Evolutionary conservation across 306 rosid species (phyloP).

Genomic region (Lathyrus aphaca): DNA sequence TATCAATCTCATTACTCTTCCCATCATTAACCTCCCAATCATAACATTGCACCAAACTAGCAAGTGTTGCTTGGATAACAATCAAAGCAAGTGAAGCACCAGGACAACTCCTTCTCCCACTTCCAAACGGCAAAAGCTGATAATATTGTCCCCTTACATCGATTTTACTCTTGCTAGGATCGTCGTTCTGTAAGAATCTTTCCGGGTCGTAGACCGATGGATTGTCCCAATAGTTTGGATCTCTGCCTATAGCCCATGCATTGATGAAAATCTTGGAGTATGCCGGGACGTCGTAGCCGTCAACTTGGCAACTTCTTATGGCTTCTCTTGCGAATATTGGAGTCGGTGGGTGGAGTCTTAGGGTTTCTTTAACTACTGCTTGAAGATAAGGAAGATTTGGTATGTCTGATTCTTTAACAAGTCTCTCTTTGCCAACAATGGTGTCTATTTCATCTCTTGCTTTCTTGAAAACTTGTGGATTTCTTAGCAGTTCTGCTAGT

Average conservation of each 20-base stretch:
- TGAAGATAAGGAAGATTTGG: constrained; percentile 53
- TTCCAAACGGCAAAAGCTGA: constrained; percentile 54
- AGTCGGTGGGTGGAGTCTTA: constrained; percentile 56
- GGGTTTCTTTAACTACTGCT: constrained; percentile 53
- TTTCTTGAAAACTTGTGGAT: constrained; percentile 37
- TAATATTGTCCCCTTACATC: constrained; percentile 57
- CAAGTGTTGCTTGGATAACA: constrained; percentile 48
- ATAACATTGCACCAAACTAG: constrained; percentile 49
- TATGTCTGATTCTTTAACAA: constrained; percentile 52
- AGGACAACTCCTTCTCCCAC: constrained; percentile 59
- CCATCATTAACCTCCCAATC: constrained; percentile 50
- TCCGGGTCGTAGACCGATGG: constrained; percentile 49
- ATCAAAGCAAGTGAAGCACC: constrained; percentile 54
- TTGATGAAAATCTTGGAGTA: constrained; percentile 46
- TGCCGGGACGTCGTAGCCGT: constrained; percentile 40
- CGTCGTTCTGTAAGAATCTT: constrained; percentile 40
- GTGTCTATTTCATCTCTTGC: constrained; percentile 57
- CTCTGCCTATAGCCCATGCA: constrained; percentile 52
- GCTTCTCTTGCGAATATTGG: constrained; percentile 55
- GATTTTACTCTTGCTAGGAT: constrained; percentile 33
- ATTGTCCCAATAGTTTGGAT: constrained; percentile 47
- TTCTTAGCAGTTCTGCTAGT: constrained; percentile 50
- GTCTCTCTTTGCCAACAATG: constrained; percentile 44
- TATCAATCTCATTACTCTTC: constrained; percentile 25
- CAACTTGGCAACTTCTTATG: constrained; percentile 36